Evolutionary conservation across 2,329 filamentous ascomycete species (phyloP), one percentile per base, ranked within the genome.

Genomic region (Colletotrichum spaethianum): DNA sequence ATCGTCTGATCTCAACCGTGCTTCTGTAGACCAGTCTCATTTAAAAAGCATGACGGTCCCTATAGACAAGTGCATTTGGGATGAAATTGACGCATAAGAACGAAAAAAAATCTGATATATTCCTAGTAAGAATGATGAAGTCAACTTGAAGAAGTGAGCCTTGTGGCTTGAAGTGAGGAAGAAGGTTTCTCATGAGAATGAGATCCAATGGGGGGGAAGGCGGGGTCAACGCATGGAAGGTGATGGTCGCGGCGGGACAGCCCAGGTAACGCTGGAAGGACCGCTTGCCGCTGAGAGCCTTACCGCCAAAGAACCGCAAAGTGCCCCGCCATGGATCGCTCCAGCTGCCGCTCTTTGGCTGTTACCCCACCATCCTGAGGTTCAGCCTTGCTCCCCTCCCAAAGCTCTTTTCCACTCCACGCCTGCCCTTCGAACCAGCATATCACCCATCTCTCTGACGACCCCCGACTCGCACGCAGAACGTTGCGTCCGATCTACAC

Each of bases 291-390:
- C 55, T 7, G 55, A 48, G 44, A 52, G 61, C 61, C 38, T 57
- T 65, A 33, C 42, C 48, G 28, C 46, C 20, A 33, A 64, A 59
- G 44, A 40, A 52, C 11, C 63, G 20, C 18, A 28, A 14, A 38
- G 44, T 63, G 65, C 65, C 69, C 69, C 69, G 69, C 69, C 57
- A 55, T 65, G 38, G 56, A 55, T 31, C 50, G 62, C 50, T 65
- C 20, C 56, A 40, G 38, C 65, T 18, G 55, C 33, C 44, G 55
- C 46, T 66, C 40, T 56, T 53, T 63, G 36, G 48, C 61, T 48
- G 31, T 55, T 73, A 73, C 67, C 70, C 70, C 70, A 73, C 70
- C 70, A 73, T 71, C 55, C 42, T 52, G 42, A 61, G 48, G 23
- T 68, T 72, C 70, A 73, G 70, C 70, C 70, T 73, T 62, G 70